These are phyloP conservation scores for Streptanthus diversifolius DNA, from an alignment of 345 rosid species.

Conservation along the genomic window DNA sequence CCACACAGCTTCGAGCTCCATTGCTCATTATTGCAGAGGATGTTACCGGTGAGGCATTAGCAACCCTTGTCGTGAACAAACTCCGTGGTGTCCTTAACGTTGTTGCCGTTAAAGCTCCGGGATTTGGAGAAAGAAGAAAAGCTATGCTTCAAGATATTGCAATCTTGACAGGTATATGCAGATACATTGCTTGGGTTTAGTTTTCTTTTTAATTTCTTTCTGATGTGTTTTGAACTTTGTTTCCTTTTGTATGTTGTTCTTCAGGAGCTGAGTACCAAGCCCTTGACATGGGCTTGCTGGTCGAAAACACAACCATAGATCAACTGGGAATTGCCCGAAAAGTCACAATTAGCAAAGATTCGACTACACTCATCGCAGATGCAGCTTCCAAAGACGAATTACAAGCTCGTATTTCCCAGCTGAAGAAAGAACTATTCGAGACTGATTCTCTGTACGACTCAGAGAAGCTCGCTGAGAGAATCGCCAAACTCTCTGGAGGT, in stretches of 20 bases:
- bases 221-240: not conserved
- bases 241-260: not conserved
- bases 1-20: conserved; percentile 89
- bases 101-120: conserved; percentile 93
- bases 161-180: conserved; percentile 71
- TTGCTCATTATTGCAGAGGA: conserved; percentile 93
- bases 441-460: conserved; percentile 91
- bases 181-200: not conserved
- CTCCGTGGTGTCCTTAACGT: conserved; percentile 88
- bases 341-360: conserved; percentile 74
- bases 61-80: conserved; percentile 95
- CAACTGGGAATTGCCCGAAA: conserved; percentile 88
- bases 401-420: conserved; percentile 72
- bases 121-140: conserved; percentile 97
- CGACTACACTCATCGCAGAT: conserved; percentile 87
- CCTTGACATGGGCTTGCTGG: conserved; percentile 66
- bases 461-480: conserved; percentile 90
- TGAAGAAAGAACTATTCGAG: conserved; percentile 81
- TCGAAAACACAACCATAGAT: conserved; percentile 72
- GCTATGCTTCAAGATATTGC: conserved; percentile 96
- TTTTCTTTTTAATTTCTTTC: not conserved
- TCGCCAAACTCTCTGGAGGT: conserved; percentile 93
- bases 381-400: conserved; percentile 92
- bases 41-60: conserved; percentile 92
- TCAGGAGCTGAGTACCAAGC: conserved; percentile 95